A percentile compares a stretch with the other conserved stretches of the same genome.
Conservation (phyloP, 345 rosid genomes). For the Triadica sebifera region DNA sequence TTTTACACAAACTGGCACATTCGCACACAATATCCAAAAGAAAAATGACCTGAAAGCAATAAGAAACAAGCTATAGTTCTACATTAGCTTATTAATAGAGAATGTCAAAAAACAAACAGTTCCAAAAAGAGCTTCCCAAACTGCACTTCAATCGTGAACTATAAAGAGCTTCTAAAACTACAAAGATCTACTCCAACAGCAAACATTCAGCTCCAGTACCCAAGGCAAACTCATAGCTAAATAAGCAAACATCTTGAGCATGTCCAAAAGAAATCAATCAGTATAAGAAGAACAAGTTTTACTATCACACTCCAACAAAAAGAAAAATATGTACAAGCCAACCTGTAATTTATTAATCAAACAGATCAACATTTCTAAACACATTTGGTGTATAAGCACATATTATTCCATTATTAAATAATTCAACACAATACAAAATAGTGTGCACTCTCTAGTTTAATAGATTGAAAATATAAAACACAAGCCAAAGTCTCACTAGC, state of each 20-base stretch:
- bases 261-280: neutral
- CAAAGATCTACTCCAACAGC: neutral
- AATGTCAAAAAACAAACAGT: neutral
- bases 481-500: neutral
- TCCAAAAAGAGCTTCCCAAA: neutral
- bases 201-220: neutral
- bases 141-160: neutral
- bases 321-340: neutral
- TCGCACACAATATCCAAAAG: too few species aligned
- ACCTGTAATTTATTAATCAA: neutral
- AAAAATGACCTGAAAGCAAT: too few species aligned
- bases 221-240: neutral
- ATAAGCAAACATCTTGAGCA: neutral
- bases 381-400: neutral
- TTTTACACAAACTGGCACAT: too few species aligned
- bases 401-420: neutral
- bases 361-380: neutral
- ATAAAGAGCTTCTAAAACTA: neutral
- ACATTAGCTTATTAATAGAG: neutral
- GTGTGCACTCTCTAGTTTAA: neutral
- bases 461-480: neutral
- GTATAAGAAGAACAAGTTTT: neutral
- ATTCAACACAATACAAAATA: too few species aligned
- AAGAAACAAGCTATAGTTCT: neutral
- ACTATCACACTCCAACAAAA: neutral